Evolutionary conservation across 2,329 filamentous ascomycete species (phyloP), one percentile per base, ranked within the genome.

Genomic region (Delphinella strobiligena): DNA sequence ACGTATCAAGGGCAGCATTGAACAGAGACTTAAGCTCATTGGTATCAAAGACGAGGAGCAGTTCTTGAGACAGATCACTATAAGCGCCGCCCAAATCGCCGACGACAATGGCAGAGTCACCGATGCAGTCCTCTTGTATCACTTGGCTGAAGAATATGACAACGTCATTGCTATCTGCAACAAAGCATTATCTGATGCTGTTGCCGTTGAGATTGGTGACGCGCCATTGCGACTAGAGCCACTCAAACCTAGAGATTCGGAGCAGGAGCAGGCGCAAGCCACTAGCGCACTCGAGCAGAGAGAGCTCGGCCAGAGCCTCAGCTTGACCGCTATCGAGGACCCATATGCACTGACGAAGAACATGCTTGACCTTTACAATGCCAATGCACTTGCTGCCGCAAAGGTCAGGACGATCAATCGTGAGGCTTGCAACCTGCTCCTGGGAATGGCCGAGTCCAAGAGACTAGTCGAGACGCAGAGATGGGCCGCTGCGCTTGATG

Each of bases 81-180:
- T 91, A 32, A 86, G 94, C 59, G 91, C 91, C 7, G 91, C 91
- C 31, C 80, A 82, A 47, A 85, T 88, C 53, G 91, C 91, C 4
- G 89, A 98, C 51, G 89, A 96, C 59, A 93, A 89, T 52, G 89
- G 91, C 30, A 77, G 93, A 36, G 87, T 82, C 2, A 93, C 89
- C 1, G 91, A 98, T 61, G 88, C 93, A 2, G 89, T 96, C 11
- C 71, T 98, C 37, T 71, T 98, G 37, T 96, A 93, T 60, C 89
- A 98, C 59, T 71, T 98, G 32, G 89, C 91, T 0, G 85, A 86
- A 53, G 88, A 98, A 59, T 96, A 93, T 58, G 87, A 98, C 58
- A 87, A 80, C 39, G 93, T 96, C n/a, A 78, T 95, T 32, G 69
- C 75, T 18, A 89, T 96, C 48, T 76, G 96, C 54, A 94, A 88